Conservation (phyloP, 169 alveolate genomes). For the Plasmodium ovale region DNA sequence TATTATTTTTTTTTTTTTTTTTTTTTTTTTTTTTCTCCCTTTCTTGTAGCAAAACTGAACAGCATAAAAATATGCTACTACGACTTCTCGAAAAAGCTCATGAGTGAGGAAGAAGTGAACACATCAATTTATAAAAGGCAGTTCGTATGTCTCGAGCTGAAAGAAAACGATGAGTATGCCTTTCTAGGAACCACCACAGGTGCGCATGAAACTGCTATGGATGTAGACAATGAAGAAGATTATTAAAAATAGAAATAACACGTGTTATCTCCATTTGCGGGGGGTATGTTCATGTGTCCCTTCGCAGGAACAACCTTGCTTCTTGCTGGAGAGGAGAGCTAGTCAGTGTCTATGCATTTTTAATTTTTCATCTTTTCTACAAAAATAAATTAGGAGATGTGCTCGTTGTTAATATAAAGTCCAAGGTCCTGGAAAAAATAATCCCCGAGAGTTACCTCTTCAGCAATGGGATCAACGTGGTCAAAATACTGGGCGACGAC, state of each 20-base stretch:
- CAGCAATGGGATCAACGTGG: conserved; percentile 72
- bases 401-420: conserved; percentile 53
- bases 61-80: conserved; percentile 65
- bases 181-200: conserved; percentile 72
- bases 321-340: background rate
- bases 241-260: background rate
- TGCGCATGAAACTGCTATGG: background rate
- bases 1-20: background rate
- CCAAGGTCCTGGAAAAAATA: conserved; percentile 61
- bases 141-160: conserved; percentile 52
- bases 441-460: conserved; percentile 65
- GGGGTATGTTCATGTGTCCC: background rate
- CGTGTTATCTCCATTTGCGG: background rate
- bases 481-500: conserved; percentile 38
- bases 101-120: conserved; percentile 68
- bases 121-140: conserved; percentile 70
- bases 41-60: conserved; percentile 46
- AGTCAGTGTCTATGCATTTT: too few species aligned
- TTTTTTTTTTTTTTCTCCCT: background rate
- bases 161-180: conserved; percentile 70
- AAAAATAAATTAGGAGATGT: conserved; percentile 51
- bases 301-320: background rate
- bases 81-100: conserved; percentile 53
- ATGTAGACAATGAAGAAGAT: background rate
- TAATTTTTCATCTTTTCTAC: too few species aligned